Percentiles rank a stretch among this genome's conserved stretches.
phyloP scores from a whole-genome alignment of 1,139 yeast species.

The Geotrichum fermentans region DNA sequence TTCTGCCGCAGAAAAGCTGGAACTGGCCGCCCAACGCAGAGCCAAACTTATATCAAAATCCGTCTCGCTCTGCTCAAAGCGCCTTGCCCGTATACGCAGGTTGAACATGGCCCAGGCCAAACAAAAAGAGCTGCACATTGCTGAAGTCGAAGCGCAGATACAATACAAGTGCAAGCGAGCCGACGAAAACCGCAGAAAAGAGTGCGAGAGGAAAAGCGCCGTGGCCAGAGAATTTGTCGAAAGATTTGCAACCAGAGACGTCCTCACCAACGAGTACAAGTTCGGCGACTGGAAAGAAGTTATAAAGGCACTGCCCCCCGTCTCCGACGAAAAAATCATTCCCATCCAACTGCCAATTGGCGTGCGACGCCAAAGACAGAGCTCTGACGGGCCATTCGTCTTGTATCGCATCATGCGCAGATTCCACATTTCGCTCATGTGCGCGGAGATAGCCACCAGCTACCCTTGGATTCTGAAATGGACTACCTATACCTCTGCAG shows the following conservation, averaged over 20 bases:
- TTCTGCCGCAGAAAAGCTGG: background rate
- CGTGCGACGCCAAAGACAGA: too few species aligned
- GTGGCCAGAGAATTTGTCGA: background rate
- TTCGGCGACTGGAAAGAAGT: too few species aligned
- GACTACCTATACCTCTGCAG: background rate
- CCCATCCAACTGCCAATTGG: too few species aligned
- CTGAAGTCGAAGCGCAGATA: background rate
- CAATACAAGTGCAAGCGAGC: background rate
- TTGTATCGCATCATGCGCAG: background rate
- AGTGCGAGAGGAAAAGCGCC: background rate
- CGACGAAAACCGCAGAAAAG: background rate
- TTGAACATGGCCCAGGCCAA: background rate
- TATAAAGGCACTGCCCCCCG: too few species aligned
- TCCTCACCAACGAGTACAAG: background rate
- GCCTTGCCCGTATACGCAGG: background rate
- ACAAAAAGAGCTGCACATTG: background rate
- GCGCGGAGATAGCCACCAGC: background rate
- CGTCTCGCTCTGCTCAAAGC: background rate
- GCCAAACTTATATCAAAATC: background rate
- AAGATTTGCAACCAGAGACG: background rate
- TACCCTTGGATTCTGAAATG: background rate
- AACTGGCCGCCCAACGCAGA: slow-evolving; percentile 2
- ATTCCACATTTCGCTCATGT: background rate
- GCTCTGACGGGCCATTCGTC: background rate
- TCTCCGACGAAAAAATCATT: too few species aligned